Evolutionary conservation across 345 rosid species (phyloP), one percentile per base, ranked within the genome.

Genomic region (Acer campestre): DNA sequence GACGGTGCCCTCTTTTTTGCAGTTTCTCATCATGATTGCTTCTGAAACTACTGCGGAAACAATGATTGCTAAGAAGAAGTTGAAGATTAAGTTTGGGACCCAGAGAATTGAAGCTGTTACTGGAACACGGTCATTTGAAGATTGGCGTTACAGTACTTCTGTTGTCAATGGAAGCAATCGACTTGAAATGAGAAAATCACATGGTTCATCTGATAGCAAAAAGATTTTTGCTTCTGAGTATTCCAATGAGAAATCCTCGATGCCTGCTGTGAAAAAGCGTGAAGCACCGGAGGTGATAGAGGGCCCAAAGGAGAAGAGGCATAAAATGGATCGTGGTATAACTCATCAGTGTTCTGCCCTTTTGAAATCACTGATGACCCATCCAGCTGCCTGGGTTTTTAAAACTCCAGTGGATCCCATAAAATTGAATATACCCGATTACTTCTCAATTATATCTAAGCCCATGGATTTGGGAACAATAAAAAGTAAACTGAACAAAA

Each of bases 401-500:
- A 71, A 17, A 9, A 67, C 75, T 25, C 97, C 99, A 0, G 99
- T 95, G 71, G 98, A 95, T 89, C 97, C 97, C 7, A 87, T 85
- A 14, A 61, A 68, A 22, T 27, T 93, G 76, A 73, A 75, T 7
- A 88, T 95, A 80, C 99, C 98, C 16, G 99, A 95, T 83, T 95
- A 93, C 78, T 95, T 95, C 80, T 73, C 88, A 46, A 79, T 95
- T 18, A 84, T 95, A 73, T 66, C 84, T 2, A 70, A 83, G 38
- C 99, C 99, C 12, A 95, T 95, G 99, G 99, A 95, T 86, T 73
- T 95, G 56, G 98, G 98, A 51, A 93, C 99, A 11, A 71, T 95
- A 16, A 90, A 82, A 59, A 90, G 79, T 1, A 93, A 86, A 65
- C 82, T 94, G 78, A 80, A 70, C 62, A 91, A 81, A 71, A 89